phyloP scores from a whole-genome alignment of 1,139 yeast species.

The Nakaseomyces delphensis region DNA sequence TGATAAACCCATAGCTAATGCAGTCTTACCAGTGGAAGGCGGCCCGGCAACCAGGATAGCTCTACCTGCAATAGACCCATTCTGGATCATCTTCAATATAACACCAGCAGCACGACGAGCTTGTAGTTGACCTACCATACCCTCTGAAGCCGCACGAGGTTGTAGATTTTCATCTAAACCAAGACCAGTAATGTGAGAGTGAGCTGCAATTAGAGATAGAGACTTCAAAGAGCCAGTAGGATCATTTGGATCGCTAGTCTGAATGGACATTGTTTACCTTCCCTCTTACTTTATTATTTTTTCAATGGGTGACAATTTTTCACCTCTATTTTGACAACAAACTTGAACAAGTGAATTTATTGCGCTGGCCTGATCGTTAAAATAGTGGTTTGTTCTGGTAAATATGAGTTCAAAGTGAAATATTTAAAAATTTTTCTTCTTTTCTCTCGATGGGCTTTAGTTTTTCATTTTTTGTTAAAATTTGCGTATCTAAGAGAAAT shows the following conservation, averaged over 20 bases:
- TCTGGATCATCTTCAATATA: slow-evolving; percentile 83
- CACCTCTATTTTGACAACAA: not conserved
- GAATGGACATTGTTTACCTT: slow-evolving; percentile 34
- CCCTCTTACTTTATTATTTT: not conserved
- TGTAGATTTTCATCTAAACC: slow-evolving; percentile 87
- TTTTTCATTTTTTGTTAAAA: not conserved
- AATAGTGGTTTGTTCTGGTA: no score
- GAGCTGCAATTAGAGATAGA: slow-evolving; percentile 81
- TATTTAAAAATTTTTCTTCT: not conserved
- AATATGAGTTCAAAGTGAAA: not conserved
- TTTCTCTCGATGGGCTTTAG: not conserved
- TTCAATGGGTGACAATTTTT: not conserved
- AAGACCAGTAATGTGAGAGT: slow-evolving; percentile 90
- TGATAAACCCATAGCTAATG: slow-evolving; percentile 94
- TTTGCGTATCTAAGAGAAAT: no score
- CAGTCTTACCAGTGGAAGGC: slow-evolving; percentile 98
- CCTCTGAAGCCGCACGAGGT: slow-evolving; percentile 73
- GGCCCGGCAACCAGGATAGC: slow-evolving; percentile 97
- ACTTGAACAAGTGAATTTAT: no score
- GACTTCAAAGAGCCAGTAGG: slow-evolving; percentile 41
- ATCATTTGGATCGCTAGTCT: slow-evolving; percentile 37
- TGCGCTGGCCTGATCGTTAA: no score
- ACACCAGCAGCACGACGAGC: slow-evolving; percentile 97
- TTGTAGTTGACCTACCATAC: slow-evolving; percentile 94
- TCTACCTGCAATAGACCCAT: slow-evolving; percentile 92